Percentiles rank a stretch among this genome's conserved stretches.
These are phyloP conservation scores for Ceratobasidium sp. DNA, from an alignment of 1,284 basidiomycete species.

Conservation along the genomic window DNA sequence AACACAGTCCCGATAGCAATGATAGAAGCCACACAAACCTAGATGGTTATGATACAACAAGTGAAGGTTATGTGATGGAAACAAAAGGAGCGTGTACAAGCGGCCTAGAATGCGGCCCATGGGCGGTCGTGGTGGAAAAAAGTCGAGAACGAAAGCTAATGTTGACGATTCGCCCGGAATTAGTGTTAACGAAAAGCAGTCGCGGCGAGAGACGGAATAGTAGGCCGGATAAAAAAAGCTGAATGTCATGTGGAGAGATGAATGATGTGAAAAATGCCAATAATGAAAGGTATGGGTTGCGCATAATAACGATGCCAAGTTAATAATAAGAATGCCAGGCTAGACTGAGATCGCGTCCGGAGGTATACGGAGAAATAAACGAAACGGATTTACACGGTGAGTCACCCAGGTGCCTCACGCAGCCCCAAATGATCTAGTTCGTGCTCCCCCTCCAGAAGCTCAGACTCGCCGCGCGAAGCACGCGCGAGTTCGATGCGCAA, in stretches of 20 bases:
- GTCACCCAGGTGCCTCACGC: conserved; percentile 43
- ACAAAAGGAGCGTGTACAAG: conserved; percentile 41
- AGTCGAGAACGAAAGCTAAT: conserved; percentile 46
- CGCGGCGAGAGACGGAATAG: conserved; percentile 15
- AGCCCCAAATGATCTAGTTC: conserved; percentile 45
- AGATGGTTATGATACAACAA: conserved; percentile 45
- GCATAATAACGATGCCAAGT: conserved; percentile 42
- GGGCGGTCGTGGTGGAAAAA: conserved; percentile 41
- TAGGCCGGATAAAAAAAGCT: conserved; percentile 20
- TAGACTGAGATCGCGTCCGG: conserved; percentile 8
- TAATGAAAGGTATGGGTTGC: conserved; percentile 45
- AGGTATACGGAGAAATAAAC: conserved; percentile 32
- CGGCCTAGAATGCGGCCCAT: conserved; percentile 11
- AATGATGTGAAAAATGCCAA: conserved; percentile 37
- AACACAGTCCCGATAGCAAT: conserved; percentile 44
- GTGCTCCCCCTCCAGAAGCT: conserved; percentile 42
- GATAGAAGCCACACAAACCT: conserved; percentile 42
- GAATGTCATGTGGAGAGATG: conserved; percentile 31
- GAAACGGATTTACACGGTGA: conserved; percentile 22
- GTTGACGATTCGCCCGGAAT: conserved; percentile 47
- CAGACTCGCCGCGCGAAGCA: conserved; percentile 43
- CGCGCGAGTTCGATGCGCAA: conserved; percentile 50
- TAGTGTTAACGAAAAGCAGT: conserved; percentile 46
- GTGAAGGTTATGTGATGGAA: conserved; percentile 32
- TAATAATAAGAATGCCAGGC: conserved; percentile 36